Evolutionary conservation across 2,329 filamentous ascomycete species (phyloP), one percentile per base, ranked within the genome.

Genomic region (Rhexocercosporidium sp.): DNA sequence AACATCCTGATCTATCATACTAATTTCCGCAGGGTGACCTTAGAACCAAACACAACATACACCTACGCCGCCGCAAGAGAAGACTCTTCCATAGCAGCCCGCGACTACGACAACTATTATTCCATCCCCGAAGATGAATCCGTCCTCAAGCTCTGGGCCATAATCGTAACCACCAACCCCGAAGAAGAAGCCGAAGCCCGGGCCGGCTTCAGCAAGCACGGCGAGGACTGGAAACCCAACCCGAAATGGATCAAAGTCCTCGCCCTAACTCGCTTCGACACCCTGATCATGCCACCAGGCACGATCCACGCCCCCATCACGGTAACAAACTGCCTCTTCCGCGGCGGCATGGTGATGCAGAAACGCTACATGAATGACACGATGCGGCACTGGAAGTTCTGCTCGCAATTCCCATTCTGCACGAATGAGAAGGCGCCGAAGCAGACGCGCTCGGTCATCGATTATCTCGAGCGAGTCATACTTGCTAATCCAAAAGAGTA

Each of bases 241-340:
- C 60, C 64, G 9, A 44, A 66, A 22, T 62, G 62, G 39, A 64
- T 69, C 44, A 49, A 46, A 25, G 62, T 69, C 31, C 46, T 69
- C 20, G 60, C 67, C 14, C 56, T 69, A 5, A 63, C 61, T 3
- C 53, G 64, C 5, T 65, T 62, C 51, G 67, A 69, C 12, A 69
- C 67, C 9, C 60, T 69, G 7, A 64, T 69, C 29, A 69, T 69
- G 67, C 67, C 67, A 7, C 67, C 67, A 9, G 67, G 67, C 16
- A 69, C 67, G 18, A 69, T 69, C 11, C 67, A 69, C 41, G 64
- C 67, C 12, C 67, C 67, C 2, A 66, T 69, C 37, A 69, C 67
- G 20, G 63, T 69, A 16, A 69, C 67, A n/a, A 64, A 69, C 47
- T 69, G 67, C 27, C 67, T 69, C 20, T 69, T 69, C 47, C 64